Evolutionary conservation across 495 filamentous ascomycete species (phyloP).

Genomic region (Xylaria flabelliformis): DNA sequence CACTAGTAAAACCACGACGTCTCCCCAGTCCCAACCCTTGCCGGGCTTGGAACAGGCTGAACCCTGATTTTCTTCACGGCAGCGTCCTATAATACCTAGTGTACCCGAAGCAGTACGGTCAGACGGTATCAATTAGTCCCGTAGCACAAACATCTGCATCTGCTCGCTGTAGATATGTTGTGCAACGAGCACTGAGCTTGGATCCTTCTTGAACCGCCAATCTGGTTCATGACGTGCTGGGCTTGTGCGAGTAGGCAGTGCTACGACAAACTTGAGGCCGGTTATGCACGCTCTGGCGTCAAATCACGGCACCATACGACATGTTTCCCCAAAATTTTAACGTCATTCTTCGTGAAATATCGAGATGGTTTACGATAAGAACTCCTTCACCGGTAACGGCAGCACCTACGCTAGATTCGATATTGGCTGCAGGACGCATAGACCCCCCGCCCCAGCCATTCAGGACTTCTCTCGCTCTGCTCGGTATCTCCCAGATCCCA

Average conservation of each 20-base stretch:
- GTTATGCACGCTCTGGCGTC: background rate
- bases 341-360: background rate
- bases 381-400: background rate
- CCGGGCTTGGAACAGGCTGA: background rate
- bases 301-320: background rate
- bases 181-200: background rate
- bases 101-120: background rate
- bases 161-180: background rate
- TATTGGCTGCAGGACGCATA: background rate
- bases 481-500: constrained; percentile 2
- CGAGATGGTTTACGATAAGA: background rate
- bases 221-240: background rate
- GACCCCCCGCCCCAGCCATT: background rate
- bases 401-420: background rate
- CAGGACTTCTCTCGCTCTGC: background rate
- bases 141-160: background rate
- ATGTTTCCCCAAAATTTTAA: background rate
- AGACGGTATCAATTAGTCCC: background rate
- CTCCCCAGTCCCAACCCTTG: background rate
- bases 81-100: background rate
- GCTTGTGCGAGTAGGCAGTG: background rate
- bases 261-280: background rate
- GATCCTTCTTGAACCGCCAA: background rate
- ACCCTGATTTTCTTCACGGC: background rate
- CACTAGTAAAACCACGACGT: background rate